phyloP scores from a whole-genome alignment of 2,329 filamentous ascomycete genomes.

The Thielaviopsis populi region DNA sequence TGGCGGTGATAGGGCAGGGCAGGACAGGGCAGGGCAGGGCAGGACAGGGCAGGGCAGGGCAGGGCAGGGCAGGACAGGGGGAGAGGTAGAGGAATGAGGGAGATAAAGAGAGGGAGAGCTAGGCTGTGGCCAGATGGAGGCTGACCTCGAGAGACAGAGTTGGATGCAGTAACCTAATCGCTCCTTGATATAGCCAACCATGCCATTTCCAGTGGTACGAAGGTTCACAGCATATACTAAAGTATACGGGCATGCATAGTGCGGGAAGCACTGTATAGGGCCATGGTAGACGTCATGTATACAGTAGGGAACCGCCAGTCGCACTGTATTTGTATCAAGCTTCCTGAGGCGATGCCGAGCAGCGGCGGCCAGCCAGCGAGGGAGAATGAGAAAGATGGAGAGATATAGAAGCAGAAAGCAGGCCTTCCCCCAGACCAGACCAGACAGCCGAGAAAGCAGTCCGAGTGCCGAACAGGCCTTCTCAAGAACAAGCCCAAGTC shows the following conservation, averaged over 20 bases:
- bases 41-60: not conserved
- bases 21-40: too few relatives aligned
- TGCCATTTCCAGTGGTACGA: not conserved
- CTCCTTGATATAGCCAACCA: not conserved
- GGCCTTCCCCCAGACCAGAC: too few relatives aligned
- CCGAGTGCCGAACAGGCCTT: not conserved
- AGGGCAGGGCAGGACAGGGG: not conserved
- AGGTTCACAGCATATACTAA: not conserved
- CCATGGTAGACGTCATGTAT: rapidly evolving
- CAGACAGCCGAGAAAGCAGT: too few relatives aligned
- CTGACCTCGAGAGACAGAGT: not conserved
- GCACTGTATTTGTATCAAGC: not conserved
- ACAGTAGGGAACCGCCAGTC: not conserved
- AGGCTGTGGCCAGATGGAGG: not conserved
- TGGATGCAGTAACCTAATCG: not conserved
- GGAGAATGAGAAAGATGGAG: not conserved
- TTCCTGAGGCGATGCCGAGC: too few relatives aligned
- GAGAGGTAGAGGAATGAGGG: too few relatives aligned
- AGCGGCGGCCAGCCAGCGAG: too few relatives aligned
- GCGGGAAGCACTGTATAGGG: too few relatives aligned
- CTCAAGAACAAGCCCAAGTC: not conserved
- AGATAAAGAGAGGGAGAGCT: not conserved
- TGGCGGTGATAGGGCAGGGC: slow-evolving; percentile 7
- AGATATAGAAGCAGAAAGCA: too few relatives aligned
- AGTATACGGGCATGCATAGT: not conserved